phyloP scores from a whole-genome alignment of 1,284 basidiomycete species.

The Cutaneotrichosporon arboriforme region DNA sequence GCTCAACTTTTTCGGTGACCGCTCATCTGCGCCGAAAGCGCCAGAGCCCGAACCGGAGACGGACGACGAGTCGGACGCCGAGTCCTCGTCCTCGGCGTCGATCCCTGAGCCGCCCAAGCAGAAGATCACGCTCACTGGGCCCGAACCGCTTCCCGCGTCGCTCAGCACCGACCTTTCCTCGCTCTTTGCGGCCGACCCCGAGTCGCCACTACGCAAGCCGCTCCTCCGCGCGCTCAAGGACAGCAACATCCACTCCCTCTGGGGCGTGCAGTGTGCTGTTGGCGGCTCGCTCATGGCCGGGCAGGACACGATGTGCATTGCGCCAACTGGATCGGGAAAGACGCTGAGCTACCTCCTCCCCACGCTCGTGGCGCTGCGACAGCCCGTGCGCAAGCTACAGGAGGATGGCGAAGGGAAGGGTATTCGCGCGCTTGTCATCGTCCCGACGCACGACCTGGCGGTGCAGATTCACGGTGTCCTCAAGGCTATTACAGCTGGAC shows the following conservation, averaged over 20 bases:
- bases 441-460: slow-evolving; percentile 93
- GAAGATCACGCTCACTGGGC: slow-evolving; percentile 45
- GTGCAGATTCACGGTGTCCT: slow-evolving; percentile 91
- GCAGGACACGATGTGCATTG: slow-evolving; percentile 81
- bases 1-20: slow-evolving; percentile 84
- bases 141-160: slow-evolving; percentile 42
- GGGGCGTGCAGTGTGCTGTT: slow-evolving; percentile 43
- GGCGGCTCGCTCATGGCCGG: slow-evolving; percentile 49
- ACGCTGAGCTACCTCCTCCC: slow-evolving; percentile 85
- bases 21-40: slow-evolving; percentile 49
- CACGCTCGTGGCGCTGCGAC: slow-evolving; percentile 61
- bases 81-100: slow-evolving; percentile 14
- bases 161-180: slow-evolving; percentile 40
- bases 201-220: slow-evolving; percentile 28
- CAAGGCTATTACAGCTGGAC: slow-evolving; percentile 56
- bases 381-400: slow-evolving; percentile 53
- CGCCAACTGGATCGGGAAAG: slow-evolving; percentile 92
- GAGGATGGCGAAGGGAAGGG: slow-evolving; percentile 54
- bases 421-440: slow-evolving; percentile 72
- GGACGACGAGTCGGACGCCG: slow-evolving; percentile 20
- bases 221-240: slow-evolving; percentile 24
- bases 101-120: slow-evolving; percentile 41
- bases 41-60: slow-evolving; percentile 28
- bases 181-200: slow-evolving; percentile 23
- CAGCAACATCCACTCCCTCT: slow-evolving; percentile 31